Evolutionary conservation across 1,284 basidiomycete species (phyloP).

Genomic region (Somion occarium): DNA sequence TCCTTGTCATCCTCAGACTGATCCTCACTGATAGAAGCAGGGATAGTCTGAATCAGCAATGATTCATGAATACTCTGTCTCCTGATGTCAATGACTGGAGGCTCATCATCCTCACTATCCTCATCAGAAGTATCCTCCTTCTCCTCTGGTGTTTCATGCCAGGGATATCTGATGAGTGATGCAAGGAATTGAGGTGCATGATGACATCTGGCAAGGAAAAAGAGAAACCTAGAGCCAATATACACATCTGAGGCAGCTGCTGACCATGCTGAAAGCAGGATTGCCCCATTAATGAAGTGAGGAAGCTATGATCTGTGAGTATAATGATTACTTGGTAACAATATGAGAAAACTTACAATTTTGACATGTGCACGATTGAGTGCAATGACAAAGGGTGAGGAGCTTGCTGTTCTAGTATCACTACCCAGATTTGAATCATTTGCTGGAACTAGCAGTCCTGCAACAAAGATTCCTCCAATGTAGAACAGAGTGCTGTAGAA

Average conservation of each 20-base stretch:
- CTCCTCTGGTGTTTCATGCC: conserved; percentile 1
- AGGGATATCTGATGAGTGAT: conserved; percentile 19
- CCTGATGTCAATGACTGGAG: not conserved
- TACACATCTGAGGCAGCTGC: conserved; percentile 49
- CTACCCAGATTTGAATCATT: conserved; percentile 33
- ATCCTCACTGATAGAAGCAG: not conserved
- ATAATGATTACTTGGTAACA: not conserved
- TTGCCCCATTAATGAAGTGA: conserved; percentile 33
- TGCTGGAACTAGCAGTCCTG: conserved; percentile 46
- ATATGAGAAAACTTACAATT: conserved; percentile 17
- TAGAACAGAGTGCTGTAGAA: conserved; percentile 24
- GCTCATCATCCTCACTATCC: conserved; percentile 2
- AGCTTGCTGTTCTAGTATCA: conserved; percentile 31
- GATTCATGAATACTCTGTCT: not conserved
- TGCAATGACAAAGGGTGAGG: conserved; percentile 47
- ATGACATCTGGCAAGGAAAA: conserved; percentile 40
- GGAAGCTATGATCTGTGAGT: conserved; percentile 38
- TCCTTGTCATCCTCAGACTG: not conserved
- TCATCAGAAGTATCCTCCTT: not conserved
- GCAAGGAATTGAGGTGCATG: conserved; percentile 36
- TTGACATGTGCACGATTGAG: conserved; percentile 37
- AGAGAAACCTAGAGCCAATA: conserved; percentile 46
- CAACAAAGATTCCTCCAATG: conserved; percentile 32
- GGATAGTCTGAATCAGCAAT: not conserved
- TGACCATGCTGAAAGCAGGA: conserved; percentile 47